Conservation (phyloP, 1,139 yeast genomes). For the Nakaseomyces glabratus region DNA sequence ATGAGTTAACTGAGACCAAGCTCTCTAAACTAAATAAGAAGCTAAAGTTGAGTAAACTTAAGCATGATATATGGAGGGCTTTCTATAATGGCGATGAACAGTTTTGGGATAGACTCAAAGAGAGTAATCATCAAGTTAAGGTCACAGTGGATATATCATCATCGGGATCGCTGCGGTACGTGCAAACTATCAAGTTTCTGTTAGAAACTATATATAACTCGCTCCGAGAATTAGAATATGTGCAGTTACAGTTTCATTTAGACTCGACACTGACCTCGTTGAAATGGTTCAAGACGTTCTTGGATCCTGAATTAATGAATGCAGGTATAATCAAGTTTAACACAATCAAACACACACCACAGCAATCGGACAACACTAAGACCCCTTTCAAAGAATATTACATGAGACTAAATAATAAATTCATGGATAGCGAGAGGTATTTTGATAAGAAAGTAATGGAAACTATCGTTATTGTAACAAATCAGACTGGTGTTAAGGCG, state of each 20-base stretch:
- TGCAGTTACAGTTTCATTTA: conserved; percentile 19
- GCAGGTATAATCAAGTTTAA: conserved; percentile 17
- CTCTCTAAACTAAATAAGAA: conserved; percentile 25
- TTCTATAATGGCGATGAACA: conserved; percentile 21
- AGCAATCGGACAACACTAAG: conserved; percentile 10
- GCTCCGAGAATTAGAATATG: conserved; percentile 10
- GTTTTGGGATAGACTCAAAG: conserved; percentile 14
- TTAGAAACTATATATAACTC: conserved; percentile 22
- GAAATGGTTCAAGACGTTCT: conserved; percentile 30
- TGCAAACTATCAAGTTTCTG: conserved; percentile 28
- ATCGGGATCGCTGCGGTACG: conserved; percentile 30
- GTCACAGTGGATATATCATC: conserved; percentile 16
- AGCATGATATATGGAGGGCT: conserved; percentile 21
- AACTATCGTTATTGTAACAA: conserved; percentile 27
- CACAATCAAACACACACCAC: conserved; percentile 10
- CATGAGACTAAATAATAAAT: conserved; percentile 23
- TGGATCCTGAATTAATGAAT: conserved; percentile 17
- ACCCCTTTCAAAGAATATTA: conserved; percentile 30
- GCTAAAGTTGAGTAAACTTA: conserved; percentile 25
- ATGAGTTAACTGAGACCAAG: conserved; percentile 25
- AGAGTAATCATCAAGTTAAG: conserved; percentile 5
- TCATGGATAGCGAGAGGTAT: conserved; percentile 10
- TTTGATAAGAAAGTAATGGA: conserved; percentile 14
- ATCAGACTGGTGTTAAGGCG: conserved; percentile 31
- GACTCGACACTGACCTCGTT: conserved; percentile 26